phyloP scores from a whole-genome alignment of 139 green algal species.

The Picochlorum sp. region DNA sequence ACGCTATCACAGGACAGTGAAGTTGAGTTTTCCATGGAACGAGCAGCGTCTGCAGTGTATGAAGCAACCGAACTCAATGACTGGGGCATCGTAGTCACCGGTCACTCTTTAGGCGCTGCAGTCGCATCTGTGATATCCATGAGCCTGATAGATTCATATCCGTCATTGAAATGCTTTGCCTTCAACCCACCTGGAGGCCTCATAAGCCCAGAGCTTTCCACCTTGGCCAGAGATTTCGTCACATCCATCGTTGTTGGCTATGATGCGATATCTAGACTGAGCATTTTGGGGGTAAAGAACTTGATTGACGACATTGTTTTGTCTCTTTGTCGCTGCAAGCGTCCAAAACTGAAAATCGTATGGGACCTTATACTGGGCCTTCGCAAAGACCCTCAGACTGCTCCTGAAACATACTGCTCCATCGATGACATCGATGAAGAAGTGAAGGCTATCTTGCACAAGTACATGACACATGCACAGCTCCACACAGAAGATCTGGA shows the following conservation, averaged over 20 bases:
- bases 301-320: conserved; percentile 51
- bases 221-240: conserved; percentile 21
- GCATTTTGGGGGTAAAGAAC: conserved; percentile 24
- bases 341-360: conserved; percentile 35
- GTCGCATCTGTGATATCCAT: conserved; percentile 36
- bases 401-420: neutral
- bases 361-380: conserved; percentile 6
- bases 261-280: conserved; percentile 30
- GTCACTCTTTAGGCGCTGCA: conserved; percentile 41
- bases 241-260: conserved; percentile 41
- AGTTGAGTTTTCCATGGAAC: neutral
- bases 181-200: conserved; percentile 36
- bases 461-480: neutral
- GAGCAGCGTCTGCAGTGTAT: conserved; percentile 12
- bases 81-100: conserved; percentile 36
- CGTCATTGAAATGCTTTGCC: conserved; percentile 34
- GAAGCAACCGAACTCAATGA: conserved; percentile 16
- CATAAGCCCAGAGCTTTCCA: conserved; percentile 24
- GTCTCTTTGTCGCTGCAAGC: conserved; percentile 31
- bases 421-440: neutral
- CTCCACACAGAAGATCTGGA: neutral
- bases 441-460: neutral
- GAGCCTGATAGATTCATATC: conserved; percentile 31
- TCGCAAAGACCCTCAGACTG: conserved; percentile 28
- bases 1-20: neutral